Evolutionary conservation across 371 early-diverging fungal species (phyloP).

Genomic region (Rhizopus stolonifer): DNA sequence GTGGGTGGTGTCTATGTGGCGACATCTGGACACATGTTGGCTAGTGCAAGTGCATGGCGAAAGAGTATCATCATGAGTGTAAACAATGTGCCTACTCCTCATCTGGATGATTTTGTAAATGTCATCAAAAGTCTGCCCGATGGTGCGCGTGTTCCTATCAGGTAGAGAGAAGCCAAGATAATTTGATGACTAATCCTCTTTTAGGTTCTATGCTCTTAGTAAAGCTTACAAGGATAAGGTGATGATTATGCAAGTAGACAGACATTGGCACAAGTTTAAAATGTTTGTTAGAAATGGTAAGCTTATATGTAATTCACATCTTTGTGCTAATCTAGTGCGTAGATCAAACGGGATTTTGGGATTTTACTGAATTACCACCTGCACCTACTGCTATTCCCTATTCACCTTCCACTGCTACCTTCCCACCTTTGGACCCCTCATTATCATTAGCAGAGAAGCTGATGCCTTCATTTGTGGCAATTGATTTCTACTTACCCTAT

Average conservation of each 20-base stretch:
- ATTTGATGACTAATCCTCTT: background rate
- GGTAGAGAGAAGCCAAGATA: constrained; percentile 7
- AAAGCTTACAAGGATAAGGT: constrained; percentile 72
- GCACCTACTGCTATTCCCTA: constrained; percentile 52
- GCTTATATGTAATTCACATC: background rate
- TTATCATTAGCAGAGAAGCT: constrained; percentile 63
- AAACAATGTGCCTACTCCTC: constrained; percentile 73
- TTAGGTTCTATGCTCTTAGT: constrained; percentile 67
- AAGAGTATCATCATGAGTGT: constrained; percentile 68
- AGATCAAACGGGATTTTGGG: constrained; percentile 82
- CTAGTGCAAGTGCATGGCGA: constrained; percentile 64
- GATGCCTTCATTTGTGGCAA: constrained; percentile 71
- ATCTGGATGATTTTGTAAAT: constrained; percentile 77
- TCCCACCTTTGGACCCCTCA: constrained; percentile 58
- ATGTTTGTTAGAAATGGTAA: constrained; percentile 77
- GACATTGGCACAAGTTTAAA: constrained; percentile 84
- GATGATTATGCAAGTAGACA: constrained; percentile 80
- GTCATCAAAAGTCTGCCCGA: constrained; percentile 72
- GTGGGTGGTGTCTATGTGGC: constrained; percentile 84
- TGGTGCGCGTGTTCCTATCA: constrained; percentile 79
- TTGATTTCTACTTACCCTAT: constrained; percentile 74
- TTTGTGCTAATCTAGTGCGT: background rate
- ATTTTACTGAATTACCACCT: constrained; percentile 67
- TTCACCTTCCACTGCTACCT: constrained; percentile 61
- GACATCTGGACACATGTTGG: constrained; percentile 72